phyloP scores from a whole-genome alignment of 768 basidiomycete genomes.

The Pleurotus ostreatus region DNA sequence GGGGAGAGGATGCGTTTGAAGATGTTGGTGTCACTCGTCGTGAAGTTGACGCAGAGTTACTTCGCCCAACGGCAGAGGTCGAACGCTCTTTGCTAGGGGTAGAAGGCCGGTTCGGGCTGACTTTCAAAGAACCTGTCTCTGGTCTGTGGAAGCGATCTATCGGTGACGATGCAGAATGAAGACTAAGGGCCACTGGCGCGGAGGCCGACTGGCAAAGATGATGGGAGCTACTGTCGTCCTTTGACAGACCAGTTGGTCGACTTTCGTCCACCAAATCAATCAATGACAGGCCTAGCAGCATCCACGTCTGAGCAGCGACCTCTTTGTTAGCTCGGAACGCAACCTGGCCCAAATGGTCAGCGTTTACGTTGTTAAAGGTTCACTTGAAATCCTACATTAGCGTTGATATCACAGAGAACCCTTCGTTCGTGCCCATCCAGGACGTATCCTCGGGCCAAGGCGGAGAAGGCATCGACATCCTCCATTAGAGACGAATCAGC shows the following conservation, averaged over 20 bases:
- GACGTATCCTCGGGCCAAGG: slow-evolving; percentile 61
- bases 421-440: slow-evolving; percentile 44
- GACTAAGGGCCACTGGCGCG: slow-evolving; percentile 35
- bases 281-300: slow-evolving; percentile 56
- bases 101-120: slow-evolving; percentile 4
- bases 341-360: slow-evolving; percentile 28
- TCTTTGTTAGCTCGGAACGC: slow-evolving; percentile 57
- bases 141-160: slow-evolving; percentile 8
- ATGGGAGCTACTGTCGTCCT: slow-evolving; percentile 8
- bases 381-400: slow-evolving; percentile 31
- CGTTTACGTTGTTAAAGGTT: background rate
- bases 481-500: slow-evolving; percentile 27
- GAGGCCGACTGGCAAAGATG: slow-evolving; percentile 30
- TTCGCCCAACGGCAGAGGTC: slow-evolving; percentile 19
- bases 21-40: slow-evolving; percentile 54
- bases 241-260: slow-evolving; percentile 21
- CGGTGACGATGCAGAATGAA: slow-evolving; percentile 21
- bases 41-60: slow-evolving; percentile 34
- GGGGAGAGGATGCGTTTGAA: slow-evolving; percentile 56
- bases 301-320: slow-evolving; percentile 63
- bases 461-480: slow-evolving; percentile 48
- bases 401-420: slow-evolving; percentile 56
- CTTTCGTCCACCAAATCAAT: slow-evolving; percentile 40
- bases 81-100: slow-evolving; percentile 11
- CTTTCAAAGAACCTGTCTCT: background rate